Conservation (phyloP, 208 protist species). For the Leptomonas pyrrhocoris region DNA sequence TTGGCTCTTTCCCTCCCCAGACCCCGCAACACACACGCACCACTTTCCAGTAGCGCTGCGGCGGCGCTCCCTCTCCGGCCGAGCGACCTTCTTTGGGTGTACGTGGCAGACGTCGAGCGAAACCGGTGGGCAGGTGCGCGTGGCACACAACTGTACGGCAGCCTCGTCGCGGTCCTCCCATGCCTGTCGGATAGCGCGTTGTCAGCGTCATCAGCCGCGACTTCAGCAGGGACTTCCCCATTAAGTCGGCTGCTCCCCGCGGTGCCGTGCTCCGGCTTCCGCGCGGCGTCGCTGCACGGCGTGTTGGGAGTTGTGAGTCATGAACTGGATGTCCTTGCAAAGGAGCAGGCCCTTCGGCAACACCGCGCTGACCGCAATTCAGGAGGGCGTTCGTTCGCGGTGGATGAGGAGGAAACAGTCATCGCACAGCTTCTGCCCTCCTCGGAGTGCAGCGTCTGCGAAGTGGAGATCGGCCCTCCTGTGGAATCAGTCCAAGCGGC, state of each 20-base stretch:
- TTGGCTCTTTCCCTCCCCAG: not conserved
- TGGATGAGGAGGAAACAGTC: slow-evolving; percentile 24
- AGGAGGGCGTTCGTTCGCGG: not conserved
- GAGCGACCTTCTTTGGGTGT: slow-evolving; percentile 29
- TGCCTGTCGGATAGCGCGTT: not conserved
- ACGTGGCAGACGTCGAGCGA: slow-evolving; percentile 15
- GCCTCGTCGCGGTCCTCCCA: slow-evolving; percentile 7
- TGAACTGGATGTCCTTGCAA: slow-evolving; percentile 11
- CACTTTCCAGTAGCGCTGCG: not conserved
- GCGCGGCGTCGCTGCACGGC: slow-evolving; percentile 12
- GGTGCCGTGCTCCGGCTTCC: slow-evolving; percentile 16
- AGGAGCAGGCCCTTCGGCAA: not conserved
- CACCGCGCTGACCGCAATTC: not conserved
- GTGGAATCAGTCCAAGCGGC: not conserved
- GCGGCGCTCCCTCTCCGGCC: not conserved
- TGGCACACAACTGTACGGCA: slow-evolving; percentile 20
- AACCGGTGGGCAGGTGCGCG: not conserved
- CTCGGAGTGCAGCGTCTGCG: slow-evolving; percentile 19
- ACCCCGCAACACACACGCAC: not conserved
- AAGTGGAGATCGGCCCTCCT: slow-evolving; percentile 11
- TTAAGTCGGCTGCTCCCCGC: slow-evolving; percentile 1
- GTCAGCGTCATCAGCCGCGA: not conserved
- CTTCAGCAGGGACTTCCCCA: too few species aligned
- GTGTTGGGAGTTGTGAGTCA: slow-evolving; percentile 14
- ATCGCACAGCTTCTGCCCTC: slow-evolving; percentile 23